Evolutionary conservation across 2,329 filamentous ascomycete species (phyloP).

Genomic region (Gaeumannomyces sp.): DNA sequence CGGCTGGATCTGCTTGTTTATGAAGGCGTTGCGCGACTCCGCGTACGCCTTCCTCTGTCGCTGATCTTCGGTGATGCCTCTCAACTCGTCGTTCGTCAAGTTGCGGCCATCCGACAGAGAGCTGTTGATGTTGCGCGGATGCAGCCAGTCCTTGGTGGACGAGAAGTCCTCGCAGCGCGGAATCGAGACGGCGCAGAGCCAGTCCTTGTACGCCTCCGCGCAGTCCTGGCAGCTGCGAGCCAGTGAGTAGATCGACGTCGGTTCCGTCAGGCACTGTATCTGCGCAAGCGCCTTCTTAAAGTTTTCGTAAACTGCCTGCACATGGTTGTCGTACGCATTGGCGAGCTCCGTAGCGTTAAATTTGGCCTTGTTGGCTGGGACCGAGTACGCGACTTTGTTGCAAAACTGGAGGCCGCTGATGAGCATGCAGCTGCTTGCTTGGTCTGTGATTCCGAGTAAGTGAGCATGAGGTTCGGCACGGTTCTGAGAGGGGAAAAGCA

Average conservation of each 20-base stretch:
- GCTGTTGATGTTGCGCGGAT: constrained; percentile 65
- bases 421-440: constrained; percentile 76
- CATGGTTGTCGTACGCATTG: constrained; percentile 71
- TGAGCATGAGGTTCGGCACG: not conserved
- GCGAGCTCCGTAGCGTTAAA: constrained; percentile 58
- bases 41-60: constrained; percentile 36
- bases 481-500: not conserved
- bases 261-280: constrained; percentile 72
- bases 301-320: constrained; percentile 61
- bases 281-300: constrained; percentile 81
- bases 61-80: constrained; percentile 14
- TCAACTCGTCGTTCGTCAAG: constrained; percentile 34
- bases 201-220: constrained; percentile 75
- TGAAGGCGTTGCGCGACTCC: constrained; percentile 61
- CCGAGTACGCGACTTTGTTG: constrained; percentile 80
- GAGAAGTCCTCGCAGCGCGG: constrained; percentile 82
- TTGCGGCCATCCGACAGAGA: constrained; percentile 63
- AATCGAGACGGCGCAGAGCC: constrained; percentile 91
- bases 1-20: constrained; percentile 66
- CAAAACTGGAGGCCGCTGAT: constrained; percentile 87
- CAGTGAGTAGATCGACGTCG: constrained; percentile 74
- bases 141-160: constrained; percentile 47
- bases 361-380: constrained; percentile 65
- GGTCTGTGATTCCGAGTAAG: not conserved
- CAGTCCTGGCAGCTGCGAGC: constrained; percentile 72